Percentiles rank a stretch among this genome's conserved stretches.
These are phyloP conservation scores for Backusella parvicylindrica DNA, from an alignment of 192 early-diverging fungal species.

Conservation along the genomic window DNA sequence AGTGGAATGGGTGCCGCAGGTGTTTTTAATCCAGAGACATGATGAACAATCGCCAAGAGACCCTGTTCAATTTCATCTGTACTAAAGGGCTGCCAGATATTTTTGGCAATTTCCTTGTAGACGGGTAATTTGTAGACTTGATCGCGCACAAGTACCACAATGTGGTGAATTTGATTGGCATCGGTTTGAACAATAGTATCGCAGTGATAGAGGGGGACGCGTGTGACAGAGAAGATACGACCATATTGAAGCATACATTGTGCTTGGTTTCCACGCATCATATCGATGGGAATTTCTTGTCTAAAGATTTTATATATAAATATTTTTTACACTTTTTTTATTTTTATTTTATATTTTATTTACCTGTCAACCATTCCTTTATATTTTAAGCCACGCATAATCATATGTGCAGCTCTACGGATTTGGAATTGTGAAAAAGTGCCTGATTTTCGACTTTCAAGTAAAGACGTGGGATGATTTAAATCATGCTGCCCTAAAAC, in stretches of 20 bases:
- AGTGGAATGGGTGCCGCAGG: conserved; percentile 59
- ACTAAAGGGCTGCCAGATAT: conserved; percentile 48
- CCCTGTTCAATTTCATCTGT: conserved; percentile 66
- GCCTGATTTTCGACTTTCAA: conserved; percentile 31
- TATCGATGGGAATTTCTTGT: conserved; percentile 60
- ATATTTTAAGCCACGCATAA: conserved; percentile 64
- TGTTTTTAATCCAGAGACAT: background rate
- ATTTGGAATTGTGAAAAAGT: conserved; percentile 78
- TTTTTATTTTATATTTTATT: background rate
- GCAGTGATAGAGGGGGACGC: conserved; percentile 75
- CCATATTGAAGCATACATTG: conserved; percentile 88
- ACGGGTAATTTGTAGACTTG: conserved; percentile 78
- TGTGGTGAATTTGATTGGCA: conserved; percentile 45
- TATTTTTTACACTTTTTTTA: background rate
- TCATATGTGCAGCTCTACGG: conserved; percentile 72
- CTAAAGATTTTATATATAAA: conserved; percentile 10
- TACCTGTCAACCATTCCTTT: conserved; percentile 70
- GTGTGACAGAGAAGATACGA: conserved; percentile 72
- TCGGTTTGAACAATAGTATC: conserved; percentile 63
- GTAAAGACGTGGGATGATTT: conserved; percentile 43
- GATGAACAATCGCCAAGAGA: background rate
- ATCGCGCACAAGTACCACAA: conserved; percentile 68
- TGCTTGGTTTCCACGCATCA: conserved; percentile 55
- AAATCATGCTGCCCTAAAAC: conserved; percentile 62
- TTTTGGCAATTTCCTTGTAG: conserved; percentile 49